These are phyloP conservation scores for Termitomyces sp. DNA, from an alignment of 768 basidiomycete species.

Conservation along the genomic window DNA sequence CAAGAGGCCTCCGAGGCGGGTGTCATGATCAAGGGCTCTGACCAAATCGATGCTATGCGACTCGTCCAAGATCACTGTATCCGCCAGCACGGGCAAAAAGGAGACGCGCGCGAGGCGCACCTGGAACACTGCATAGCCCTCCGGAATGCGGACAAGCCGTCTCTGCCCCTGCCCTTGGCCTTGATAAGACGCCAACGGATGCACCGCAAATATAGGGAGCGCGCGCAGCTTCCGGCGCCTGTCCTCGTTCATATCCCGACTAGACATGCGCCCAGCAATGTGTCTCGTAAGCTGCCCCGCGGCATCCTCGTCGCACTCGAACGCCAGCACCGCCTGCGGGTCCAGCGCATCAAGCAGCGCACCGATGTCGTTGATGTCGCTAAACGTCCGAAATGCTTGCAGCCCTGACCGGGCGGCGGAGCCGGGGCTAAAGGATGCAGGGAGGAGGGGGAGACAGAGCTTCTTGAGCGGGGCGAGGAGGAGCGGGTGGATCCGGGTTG, in stretches of 20 bases:
- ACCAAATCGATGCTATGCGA: slow-evolving; percentile 16
- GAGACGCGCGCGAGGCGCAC: slow-evolving; percentile 16
- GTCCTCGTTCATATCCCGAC: neutral
- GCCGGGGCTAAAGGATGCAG: slow-evolving; percentile 16
- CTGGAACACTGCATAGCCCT: neutral
- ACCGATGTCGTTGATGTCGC: slow-evolving; percentile 20
- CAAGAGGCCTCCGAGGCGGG: slow-evolving; percentile 11
- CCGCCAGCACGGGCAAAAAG: slow-evolving; percentile 19
- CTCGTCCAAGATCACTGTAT: slow-evolving; percentile 24
- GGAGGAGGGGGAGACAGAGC: slow-evolving; percentile 29
- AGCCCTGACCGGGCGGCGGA: slow-evolving; percentile 16
- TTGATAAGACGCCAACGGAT: neutral
- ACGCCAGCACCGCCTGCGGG: neutral
- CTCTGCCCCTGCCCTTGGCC: neutral
- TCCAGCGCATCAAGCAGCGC: slow-evolving; percentile 24
- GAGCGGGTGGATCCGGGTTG: slow-evolving; percentile 15
- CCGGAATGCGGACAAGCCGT: neutral
- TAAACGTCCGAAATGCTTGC: slow-evolving; percentile 12
- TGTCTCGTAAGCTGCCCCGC: neutral
- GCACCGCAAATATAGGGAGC: slow-evolving; percentile 2
- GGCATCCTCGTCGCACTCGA: neutral
- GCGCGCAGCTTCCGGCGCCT: slow-evolving; percentile 2
- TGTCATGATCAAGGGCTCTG: slow-evolving; percentile 18
- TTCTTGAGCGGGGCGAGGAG: slow-evolving; percentile 17
- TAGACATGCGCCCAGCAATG: neutral